Percentiles rank a stretch among this genome's conserved stretches.
phyloP scores from a whole-genome alignment of 2,329 filamentous ascomycete genomes.

The Fusarium sp. region DNA sequence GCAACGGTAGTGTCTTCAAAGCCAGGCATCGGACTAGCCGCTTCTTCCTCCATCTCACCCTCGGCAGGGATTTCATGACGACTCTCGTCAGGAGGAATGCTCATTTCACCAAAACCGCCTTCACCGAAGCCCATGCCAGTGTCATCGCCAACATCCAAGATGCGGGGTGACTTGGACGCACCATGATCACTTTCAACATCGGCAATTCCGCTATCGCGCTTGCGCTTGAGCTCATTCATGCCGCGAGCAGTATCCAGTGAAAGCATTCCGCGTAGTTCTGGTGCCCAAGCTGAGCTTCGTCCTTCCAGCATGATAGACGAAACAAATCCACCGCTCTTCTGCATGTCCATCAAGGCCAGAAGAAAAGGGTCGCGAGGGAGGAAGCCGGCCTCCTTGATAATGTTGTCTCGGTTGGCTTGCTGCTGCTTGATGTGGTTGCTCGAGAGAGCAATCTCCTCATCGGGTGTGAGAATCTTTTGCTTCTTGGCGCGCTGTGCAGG shows the following conservation, averaged over 20 bases:
- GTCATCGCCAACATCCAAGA: conserved; percentile 73
- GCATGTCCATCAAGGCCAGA: conserved; percentile 89
- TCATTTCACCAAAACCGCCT: conserved; percentile 62
- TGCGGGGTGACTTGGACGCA: conserved; percentile 73
- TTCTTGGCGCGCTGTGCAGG: conserved; percentile 78
- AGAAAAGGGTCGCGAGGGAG: conserved; percentile 88
- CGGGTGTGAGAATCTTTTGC: conserved; percentile 84
- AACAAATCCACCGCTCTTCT: conserved; percentile 90
- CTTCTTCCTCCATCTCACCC: conserved; percentile 58
- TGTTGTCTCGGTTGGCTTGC: conserved; percentile 85
- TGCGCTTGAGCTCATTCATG: conserved; percentile 87
- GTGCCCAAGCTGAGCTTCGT: conserved; percentile 83
- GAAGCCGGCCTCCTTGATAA: conserved; percentile 84
- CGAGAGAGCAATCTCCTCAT: conserved; percentile 81
- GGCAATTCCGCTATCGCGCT: conserved; percentile 87
- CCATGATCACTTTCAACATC: conserved; percentile 77
- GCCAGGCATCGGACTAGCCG: conserved; percentile 63
- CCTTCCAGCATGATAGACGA: conserved; percentile 86
- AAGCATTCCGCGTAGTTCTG: conserved; percentile 91
- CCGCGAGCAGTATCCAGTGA: conserved; percentile 83
- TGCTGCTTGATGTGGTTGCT: conserved; percentile 84
- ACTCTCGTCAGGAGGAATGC: conserved; percentile 68
- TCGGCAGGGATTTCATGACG: conserved; percentile 73
- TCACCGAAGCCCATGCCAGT: conserved; percentile 64
- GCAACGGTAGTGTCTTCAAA: conserved; percentile 85